Evolutionary conservation across 2,329 filamentous ascomycete species (phyloP).

Genomic region (Cladophialophora immunda): DNA sequence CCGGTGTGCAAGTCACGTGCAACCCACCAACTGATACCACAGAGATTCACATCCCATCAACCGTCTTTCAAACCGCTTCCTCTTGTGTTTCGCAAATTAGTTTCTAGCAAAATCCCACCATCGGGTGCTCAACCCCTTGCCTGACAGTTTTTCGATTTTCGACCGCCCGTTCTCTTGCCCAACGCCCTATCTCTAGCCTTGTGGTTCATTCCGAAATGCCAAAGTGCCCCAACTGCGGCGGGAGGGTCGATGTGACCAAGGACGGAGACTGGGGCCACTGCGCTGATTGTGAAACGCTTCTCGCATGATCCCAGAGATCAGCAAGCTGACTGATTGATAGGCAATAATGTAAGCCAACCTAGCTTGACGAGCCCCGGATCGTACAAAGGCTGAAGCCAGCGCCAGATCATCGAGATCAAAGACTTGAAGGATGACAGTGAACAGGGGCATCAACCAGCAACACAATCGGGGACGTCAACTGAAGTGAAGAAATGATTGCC

Average conservation of each 20-base stretch:
- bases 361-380: background rate
- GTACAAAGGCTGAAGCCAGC: background rate
- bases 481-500: constrained; percentile 25
- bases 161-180: background rate
- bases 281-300: constrained; percentile 33
- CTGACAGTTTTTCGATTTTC: background rate
- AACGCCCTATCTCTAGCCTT: background rate
- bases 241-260: constrained; percentile 37
- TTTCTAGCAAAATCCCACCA: background rate
- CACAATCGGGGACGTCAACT: constrained; percentile 1
- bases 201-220: constrained; percentile 25
- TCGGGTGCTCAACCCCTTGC: background rate
- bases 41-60: background rate
- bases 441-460: background rate
- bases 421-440: constrained; percentile 22
- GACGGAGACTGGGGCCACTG: constrained; percentile 40
- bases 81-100: background rate
- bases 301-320: background rate
- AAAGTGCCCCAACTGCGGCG: constrained; percentile 37
- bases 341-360: constrained; percentile 30
- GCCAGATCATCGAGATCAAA: constrained; percentile 33
- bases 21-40: background rate
- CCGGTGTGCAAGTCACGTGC: background rate
- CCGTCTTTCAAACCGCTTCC: background rate
- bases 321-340: constrained; percentile 12